Base-by-base conservation (phyloP, 768 basidiomycete genomes). In the Mycena pura region DNA sequence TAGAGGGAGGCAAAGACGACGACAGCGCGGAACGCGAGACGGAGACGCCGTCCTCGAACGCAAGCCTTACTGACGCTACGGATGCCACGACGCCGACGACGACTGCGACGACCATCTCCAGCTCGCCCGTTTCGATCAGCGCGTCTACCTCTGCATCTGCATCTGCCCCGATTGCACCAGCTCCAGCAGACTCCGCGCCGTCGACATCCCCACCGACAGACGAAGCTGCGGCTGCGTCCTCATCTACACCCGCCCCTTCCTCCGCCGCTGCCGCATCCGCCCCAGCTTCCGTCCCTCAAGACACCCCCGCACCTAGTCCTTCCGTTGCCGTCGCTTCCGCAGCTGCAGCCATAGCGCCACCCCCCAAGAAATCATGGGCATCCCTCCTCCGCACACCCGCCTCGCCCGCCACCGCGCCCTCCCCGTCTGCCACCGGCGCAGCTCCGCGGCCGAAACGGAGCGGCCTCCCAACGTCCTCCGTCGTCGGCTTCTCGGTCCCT, bases 401-500 rank as follows among this genome's bases (percentile, higher is more conserved):
- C 6, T 75, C 82, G 5, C 61, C 77, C 2, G 62, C 77, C 0
- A 73, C 83, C 0, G 67, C 79, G 0, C 73, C 80, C 4, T 57
- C 71, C 34, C 32, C 71, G 11, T 27, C 54, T 9, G 14, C 36
- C 6, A 17, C 56, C 24, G 40, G 41, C 31, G 11, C 43, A 13
- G 39, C 25, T 1, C 28, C 32, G 7, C 25, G 27, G 46, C 71
- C 28, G 65, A 68, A 68, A 79, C 77, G 50, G 41, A 82, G 80
- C 56, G 71, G 82, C 3, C 84, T 92, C 17, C 91, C 90, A 2
- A 87, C 84, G 0, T 93, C 91, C 9, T 82, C 85, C 48, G 82
- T 92, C 47, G 82, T 91, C 13, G 91, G 91, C 5, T 83, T 92
- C 70, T 93, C 91, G 41, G 79, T 92, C 63, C 84, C 91, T 2